These are phyloP conservation scores for Chaetothyriales sp. DNA, from an alignment of 2,329 filamentous ascomycete genomes.

Conservation along the genomic window DNA sequence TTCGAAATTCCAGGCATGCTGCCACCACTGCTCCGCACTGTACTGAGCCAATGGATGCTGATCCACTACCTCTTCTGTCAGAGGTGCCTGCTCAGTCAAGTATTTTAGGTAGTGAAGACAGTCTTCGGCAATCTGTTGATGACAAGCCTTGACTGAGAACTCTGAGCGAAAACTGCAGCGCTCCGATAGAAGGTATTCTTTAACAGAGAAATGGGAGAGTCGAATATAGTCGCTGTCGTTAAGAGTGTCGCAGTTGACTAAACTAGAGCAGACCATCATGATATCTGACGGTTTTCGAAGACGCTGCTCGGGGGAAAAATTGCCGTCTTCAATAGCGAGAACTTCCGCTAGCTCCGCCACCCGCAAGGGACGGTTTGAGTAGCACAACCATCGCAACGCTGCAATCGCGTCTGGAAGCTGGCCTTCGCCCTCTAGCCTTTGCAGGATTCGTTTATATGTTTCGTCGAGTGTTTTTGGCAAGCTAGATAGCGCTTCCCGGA, in stretches of 20 bases:
- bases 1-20: conserved; percentile 1
- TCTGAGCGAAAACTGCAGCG: background rate
- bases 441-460: conserved; percentile 11
- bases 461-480: conserved; percentile 18
- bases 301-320: conserved; percentile 5
- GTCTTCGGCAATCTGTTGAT: conserved; percentile 4
- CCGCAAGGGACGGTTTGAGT: conserved; percentile 1
- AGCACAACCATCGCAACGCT: conserved; percentile 4
- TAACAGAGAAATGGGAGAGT: conserved; percentile 18
- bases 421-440: conserved; percentile 1
- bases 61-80: conserved; percentile 1
- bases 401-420: conserved; percentile 2
- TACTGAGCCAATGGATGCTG: conserved; percentile 3
- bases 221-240: conserved; percentile 6
- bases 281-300: conserved; percentile 10
- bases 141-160: conserved; percentile 2
- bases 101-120: conserved; percentile 6
- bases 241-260: conserved; percentile 5
- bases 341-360: conserved; percentile 2
- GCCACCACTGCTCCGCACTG: conserved; percentile 5
- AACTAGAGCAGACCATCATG: conserved; percentile 14
- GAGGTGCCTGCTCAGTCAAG: background rate
- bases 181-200: conserved; percentile 16
- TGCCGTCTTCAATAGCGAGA: conserved; percentile 5
- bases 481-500: conserved; percentile 11